A percentile compares a stretch with the other conserved stretches of the same genome.
Conservation (phyloP, 768 basidiomycete species). For the Naganishia antarctica region DNA sequence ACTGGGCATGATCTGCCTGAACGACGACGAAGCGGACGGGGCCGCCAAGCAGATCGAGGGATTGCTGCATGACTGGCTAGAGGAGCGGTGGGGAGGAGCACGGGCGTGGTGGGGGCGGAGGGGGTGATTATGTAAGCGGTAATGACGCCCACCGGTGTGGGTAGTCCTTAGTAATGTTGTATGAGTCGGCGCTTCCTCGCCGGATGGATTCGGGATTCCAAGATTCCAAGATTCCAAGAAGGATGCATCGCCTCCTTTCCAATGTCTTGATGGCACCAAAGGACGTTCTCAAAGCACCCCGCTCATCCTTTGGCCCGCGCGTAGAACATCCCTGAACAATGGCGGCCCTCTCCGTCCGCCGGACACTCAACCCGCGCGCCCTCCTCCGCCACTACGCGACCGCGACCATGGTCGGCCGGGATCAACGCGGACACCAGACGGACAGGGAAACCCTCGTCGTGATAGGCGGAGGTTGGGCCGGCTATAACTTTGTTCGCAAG, state of each 20-base stretch:
- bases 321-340: no score
- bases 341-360: no score
- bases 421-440: neutral
- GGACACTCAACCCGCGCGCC: no score
- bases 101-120: conserved; percentile 29
- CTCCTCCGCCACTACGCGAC: no score
- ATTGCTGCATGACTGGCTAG: conserved; percentile 37
- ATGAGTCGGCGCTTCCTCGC: no score
- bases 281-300: no score
- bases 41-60: conserved; percentile 5
- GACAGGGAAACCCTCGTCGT: conserved; percentile 42
- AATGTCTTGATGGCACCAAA: no score
- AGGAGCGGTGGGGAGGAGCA: conserved; percentile 35
- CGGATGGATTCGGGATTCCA: no score
- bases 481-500: conserved; percentile 40
- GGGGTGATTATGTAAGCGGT: neutral
- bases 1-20: conserved; percentile 40
- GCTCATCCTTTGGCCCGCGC: no score
- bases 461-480: conserved; percentile 46
- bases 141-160: neutral
- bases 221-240: no score
- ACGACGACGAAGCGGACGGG: conserved; percentile 40
- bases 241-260: no score
- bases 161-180: neutral
- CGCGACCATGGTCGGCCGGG: no score